Evolutionary conservation across 139 green algal species (phyloP).

Genomic region (Parachlorella kessleri): DNA sequence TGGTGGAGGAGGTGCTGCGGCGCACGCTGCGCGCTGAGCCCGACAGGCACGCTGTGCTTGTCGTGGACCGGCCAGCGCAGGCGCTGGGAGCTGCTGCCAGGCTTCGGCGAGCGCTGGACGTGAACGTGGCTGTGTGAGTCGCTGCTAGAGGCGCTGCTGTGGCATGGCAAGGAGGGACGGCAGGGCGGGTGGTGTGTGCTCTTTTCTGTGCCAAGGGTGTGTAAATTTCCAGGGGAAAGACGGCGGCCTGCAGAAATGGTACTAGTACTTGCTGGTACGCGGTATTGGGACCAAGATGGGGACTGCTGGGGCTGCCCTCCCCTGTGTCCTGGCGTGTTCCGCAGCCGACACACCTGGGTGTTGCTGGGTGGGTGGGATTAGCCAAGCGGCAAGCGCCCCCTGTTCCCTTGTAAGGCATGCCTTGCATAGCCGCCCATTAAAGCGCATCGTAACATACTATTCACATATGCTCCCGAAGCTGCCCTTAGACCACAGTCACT

Average conservation of each 20-base stretch:
- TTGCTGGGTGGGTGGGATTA: not conserved
- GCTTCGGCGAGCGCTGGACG: not conserved
- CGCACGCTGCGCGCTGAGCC: not conserved
- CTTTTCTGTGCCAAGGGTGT: too few species aligned
- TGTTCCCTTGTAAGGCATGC: not conserved
- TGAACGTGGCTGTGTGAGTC: not conserved
- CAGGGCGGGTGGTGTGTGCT: too few species aligned
- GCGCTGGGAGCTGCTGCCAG: not conserved
- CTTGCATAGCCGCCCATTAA: not conserved
- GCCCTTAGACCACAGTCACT: too few species aligned
- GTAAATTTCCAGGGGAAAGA: too few species aligned
- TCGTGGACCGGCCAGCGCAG: slow-evolving; percentile 32
- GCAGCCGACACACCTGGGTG: too few species aligned
- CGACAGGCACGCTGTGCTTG: slow-evolving; percentile 35
- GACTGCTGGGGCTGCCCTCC: too few species aligned
- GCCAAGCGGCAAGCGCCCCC: not conserved
- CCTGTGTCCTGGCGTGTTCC: too few species aligned
- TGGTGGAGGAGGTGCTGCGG: slow-evolving; percentile 26
- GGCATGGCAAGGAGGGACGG: too few species aligned
- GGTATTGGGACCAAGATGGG: too few species aligned
- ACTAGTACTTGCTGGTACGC: too few species aligned
- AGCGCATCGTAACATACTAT: not conserved
- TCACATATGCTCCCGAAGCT: slow-evolving; percentile 20
- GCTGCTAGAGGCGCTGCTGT: too few species aligned
- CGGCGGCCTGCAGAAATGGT: too few species aligned